Conservation (phyloP, 306 rosid species). For the Prunus davidiana region DNA sequence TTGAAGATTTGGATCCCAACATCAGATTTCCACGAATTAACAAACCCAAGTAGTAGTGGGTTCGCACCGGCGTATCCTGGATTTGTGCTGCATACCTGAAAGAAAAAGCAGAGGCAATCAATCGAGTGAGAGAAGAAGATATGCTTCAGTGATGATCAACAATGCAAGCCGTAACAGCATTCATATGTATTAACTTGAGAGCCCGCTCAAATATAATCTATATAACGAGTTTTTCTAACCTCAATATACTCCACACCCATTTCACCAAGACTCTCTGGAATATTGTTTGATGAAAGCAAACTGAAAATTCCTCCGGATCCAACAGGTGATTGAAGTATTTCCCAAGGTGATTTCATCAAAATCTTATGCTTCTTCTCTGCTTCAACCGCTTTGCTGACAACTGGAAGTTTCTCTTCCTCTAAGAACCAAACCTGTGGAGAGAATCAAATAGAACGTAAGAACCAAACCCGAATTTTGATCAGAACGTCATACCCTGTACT, state of each 20-base stretch:
- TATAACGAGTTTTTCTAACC: slow-evolving; percentile 43
- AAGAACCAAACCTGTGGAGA: slow-evolving; percentile 67
- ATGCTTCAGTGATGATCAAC: background rate
- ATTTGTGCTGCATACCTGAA: slow-evolving; percentile 61
- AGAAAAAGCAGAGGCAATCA: slow-evolving; percentile 21
- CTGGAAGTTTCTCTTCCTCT: slow-evolving; percentile 92
- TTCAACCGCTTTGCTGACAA: slow-evolving; percentile 54
- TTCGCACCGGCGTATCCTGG: slow-evolving; percentile 44
- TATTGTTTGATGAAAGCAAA: slow-evolving; percentile 58
- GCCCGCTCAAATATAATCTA: background rate
- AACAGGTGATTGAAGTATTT: slow-evolving; percentile 76
- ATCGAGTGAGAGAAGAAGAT: background rate
- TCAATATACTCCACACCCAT: slow-evolving; percentile 73
- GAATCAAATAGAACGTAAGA: slow-evolving; percentile 7
- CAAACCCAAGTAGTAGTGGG: slow-evolving; percentile 62
- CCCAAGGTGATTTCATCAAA: slow-evolving; percentile 94
- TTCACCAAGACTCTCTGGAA: slow-evolving; percentile 53
- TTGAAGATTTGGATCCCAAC: slow-evolving; percentile 59
- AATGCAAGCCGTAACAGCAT: background rate
- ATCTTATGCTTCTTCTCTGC: slow-evolving; percentile 57
- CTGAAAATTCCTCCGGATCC: slow-evolving; percentile 83
- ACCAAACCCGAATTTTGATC: background rate
- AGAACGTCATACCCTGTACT: background rate
- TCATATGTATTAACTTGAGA: background rate
- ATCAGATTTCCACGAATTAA: slow-evolving; percentile 43